Percentiles rank a stretch among this genome's conserved stretches.
Evolutionary conservation across 78 protist genomes (phyloP).

Genomic region (Speleostelium caveatum): DNA sequence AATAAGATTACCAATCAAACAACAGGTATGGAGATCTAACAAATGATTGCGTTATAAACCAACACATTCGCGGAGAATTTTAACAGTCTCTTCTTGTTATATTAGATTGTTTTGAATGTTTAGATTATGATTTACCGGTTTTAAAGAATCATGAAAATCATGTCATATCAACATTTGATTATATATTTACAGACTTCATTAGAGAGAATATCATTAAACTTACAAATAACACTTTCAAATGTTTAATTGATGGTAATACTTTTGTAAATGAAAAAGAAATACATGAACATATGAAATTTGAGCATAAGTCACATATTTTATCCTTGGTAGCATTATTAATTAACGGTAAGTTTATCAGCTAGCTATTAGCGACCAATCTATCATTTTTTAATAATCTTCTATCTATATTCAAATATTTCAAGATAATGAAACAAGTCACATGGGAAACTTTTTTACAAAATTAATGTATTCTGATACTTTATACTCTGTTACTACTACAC

Average conservation of each 20-base stretch:
- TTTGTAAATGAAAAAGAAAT: conserved; percentile 41
- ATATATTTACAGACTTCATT: conserved; percentile 65
- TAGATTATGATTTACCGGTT: conserved; percentile 66
- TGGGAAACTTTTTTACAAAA: conserved; percentile 68
- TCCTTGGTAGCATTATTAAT: conserved; percentile 25
- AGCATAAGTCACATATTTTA: conserved; percentile 30
- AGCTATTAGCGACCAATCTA: no score
- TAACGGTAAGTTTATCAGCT: conserved; percentile 4
- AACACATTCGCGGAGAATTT: neutral
- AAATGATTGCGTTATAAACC: neutral
- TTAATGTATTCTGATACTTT: conserved; percentile 74
- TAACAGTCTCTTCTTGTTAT: no score
- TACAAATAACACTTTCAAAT: conserved; percentile 37
- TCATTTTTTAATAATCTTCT: neutral
- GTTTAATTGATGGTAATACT: conserved; percentile 22
- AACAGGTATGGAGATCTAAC: conserved; percentile 21
- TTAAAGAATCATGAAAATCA: conserved; percentile 57
- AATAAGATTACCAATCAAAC: conserved; percentile 11
- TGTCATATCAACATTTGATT: conserved; percentile 65
- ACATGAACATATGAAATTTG: conserved; percentile 34
- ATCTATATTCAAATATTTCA: neutral
- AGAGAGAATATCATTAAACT: conserved; percentile 41
- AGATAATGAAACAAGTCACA: conserved; percentile 47
- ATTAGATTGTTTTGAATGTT: conserved; percentile 53
- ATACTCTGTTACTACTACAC: conserved; percentile 1